phyloP scores from a whole-genome alignment of 768 basidiomycete species.

The Boletus barrowsii region DNA sequence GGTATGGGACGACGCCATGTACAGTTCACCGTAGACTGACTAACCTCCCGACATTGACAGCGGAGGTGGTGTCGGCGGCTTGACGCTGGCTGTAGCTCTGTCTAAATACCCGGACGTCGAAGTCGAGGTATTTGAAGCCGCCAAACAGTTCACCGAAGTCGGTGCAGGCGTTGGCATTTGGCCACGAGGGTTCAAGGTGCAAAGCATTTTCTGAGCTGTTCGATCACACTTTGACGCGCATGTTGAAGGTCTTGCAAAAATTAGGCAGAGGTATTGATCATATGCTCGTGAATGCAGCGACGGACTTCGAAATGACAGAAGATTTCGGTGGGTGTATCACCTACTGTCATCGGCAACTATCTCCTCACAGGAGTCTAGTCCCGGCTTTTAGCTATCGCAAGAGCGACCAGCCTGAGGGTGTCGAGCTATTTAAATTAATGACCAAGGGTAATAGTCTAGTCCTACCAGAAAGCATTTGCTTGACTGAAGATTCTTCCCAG shows the following conservation, averaged over 20 bases:
- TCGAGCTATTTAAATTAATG: conserved; percentile 50
- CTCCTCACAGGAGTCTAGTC: conserved; percentile 35
- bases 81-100: conserved; percentile 37
- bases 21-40: neutral
- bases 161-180: conserved; percentile 60
- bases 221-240: neutral
- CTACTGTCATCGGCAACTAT: neutral
- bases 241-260: conserved; percentile 20
- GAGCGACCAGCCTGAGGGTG: conserved; percentile 54
- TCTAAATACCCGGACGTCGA: conserved; percentile 49
- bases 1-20: conserved; percentile 10
- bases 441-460: conserved; percentile 47
- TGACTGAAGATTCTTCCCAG: conserved; percentile 29
- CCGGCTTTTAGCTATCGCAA: conserved; percentile 55
- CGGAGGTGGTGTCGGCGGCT: conserved; percentile 41
- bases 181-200: conserved; percentile 34
- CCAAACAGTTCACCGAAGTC: conserved; percentile 47
- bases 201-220: neutral
- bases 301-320: conserved; percentile 21
- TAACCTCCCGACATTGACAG: conserved; percentile 16
- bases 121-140: conserved; percentile 54
- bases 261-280: conserved; percentile 19
- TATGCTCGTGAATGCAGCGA: conserved; percentile 15
- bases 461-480: neutral
- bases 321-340: conserved; percentile 15